These are phyloP conservation scores for Lipomyces sp. DNA, from an alignment of 805 yeast genomes.

Conservation along the genomic window DNA sequence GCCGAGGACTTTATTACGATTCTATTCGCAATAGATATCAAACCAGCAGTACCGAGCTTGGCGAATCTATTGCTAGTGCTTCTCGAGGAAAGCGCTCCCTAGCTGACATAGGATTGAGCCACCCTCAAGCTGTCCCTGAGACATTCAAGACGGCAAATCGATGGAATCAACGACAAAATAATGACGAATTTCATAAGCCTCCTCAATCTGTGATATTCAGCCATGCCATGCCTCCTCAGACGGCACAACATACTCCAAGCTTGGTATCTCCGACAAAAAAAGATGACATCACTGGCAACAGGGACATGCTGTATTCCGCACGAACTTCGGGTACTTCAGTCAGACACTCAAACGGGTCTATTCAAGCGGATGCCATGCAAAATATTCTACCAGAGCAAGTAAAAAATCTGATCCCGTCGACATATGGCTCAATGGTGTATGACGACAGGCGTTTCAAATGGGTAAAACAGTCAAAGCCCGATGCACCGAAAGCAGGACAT, in stretches of 20 bases:
- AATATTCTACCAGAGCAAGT: conserved; percentile 25
- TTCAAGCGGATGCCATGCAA: conserved; percentile 19
- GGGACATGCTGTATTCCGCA: too few species aligned
- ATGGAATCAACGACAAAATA: background rate
- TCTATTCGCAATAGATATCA: conserved; percentile 25
- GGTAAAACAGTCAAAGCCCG: conserved; percentile 12
- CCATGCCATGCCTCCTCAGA: too few species aligned
- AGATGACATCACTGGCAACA: background rate
- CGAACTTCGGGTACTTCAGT: too few species aligned
- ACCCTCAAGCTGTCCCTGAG: background rate
- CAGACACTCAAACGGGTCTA: conserved; percentile 6
- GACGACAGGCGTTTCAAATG: conserved; percentile 29
- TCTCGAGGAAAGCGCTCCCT: conserved; percentile 13
- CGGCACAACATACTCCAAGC: too few species aligned
- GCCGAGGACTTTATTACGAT: conserved; percentile 14
- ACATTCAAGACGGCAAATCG: background rate
- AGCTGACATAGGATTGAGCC: conserved; percentile 16
- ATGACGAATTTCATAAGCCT: background rate
- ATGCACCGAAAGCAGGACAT: conserved; percentile 8
- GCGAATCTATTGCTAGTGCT: background rate
- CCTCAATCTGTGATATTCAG: too few species aligned
- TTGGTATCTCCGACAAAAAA: background rate
- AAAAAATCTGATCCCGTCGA: conserved; percentile 15
- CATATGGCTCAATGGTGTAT: conserved; percentile 30
- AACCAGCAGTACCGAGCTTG: conserved; percentile 21